A percentile compares a stretch with the other conserved stretches of the same genome.
phyloP scores from a whole-genome alignment of 495 filamentous ascomycete genomes.

The Aspergillus haitiensis region DNA sequence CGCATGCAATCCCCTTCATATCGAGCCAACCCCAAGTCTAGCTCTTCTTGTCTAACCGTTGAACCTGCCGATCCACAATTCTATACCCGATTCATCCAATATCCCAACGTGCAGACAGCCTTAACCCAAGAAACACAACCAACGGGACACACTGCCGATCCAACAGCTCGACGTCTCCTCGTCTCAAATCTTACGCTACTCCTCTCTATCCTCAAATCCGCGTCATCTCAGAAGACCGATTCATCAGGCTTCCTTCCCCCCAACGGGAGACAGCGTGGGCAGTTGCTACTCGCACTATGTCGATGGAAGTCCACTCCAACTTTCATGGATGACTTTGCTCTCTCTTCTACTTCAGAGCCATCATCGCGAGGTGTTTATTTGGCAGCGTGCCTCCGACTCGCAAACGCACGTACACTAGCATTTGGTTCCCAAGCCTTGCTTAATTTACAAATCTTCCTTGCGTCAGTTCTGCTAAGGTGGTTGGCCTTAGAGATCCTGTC shows the following conservation, averaged over 20 bases:
- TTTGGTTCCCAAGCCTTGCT: not conserved
- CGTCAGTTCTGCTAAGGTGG: not conserved
- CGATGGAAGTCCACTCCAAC: not conserved
- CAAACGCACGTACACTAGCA: not conserved
- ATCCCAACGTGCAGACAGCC: not conserved
- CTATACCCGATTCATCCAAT: conserved; percentile 12
- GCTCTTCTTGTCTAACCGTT: conserved; percentile 4
- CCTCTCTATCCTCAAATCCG: conserved; percentile 30
- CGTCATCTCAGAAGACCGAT: not conserved
- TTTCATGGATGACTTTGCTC: not conserved
- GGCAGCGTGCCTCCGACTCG: not conserved
- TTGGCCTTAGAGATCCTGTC: not conserved
- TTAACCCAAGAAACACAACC: conserved; percentile 5
- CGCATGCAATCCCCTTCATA: conserved; percentile 13
- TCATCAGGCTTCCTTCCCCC: not conserved
- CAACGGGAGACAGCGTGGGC: too few species aligned
- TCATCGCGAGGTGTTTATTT: not conserved
- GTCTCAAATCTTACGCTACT: conserved; percentile 19
- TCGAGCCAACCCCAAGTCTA: not conserved
- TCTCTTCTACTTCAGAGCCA: not conserved
- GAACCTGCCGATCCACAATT: conserved; percentile 15
- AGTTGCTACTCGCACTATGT: not conserved
- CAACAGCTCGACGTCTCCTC: conserved; percentile 8
- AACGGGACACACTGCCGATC: conserved; percentile 10
- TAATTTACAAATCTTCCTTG: not conserved